Percentiles rank a stretch among this genome's conserved stretches.
Evolutionary conservation across 805 yeast species (phyloP).

Genomic region (Myxozyma melibiosi): DNA sequence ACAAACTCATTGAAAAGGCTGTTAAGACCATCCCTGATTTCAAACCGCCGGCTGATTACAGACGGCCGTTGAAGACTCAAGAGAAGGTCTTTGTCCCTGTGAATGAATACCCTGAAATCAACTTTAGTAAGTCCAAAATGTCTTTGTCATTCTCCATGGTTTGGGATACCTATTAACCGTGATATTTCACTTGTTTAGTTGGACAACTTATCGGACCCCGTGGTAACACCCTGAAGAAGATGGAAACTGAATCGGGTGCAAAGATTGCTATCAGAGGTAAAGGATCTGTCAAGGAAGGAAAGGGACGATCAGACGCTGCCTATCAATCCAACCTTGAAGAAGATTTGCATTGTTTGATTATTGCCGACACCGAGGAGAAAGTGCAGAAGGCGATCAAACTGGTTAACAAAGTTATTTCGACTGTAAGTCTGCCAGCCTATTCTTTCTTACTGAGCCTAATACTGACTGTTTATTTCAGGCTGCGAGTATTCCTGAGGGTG

Average conservation of each 20-base stretch:
- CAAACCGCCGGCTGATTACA: constrained; percentile 77
- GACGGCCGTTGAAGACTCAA: constrained; percentile 66
- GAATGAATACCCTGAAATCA: constrained; percentile 84
- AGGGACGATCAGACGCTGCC: constrained; percentile 52
- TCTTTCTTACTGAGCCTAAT: neutral
- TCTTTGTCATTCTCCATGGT: neutral
- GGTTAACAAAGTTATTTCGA: constrained; percentile 73
- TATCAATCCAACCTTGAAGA: constrained; percentile 65
- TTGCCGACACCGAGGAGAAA: constrained; percentile 78
- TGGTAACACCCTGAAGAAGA: constrained; percentile 79
- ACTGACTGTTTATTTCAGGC: constrained; percentile 47
- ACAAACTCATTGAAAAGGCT: constrained; percentile 74
- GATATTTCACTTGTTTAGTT: constrained; percentile 43
- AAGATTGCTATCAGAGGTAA: constrained; percentile 88
- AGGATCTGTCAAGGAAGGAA: constrained; percentile 95
- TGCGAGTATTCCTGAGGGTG: constrained; percentile 87
- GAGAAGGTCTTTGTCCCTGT: constrained; percentile 87
- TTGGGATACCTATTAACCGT: neutral
- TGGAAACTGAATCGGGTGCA: constrained; percentile 87
- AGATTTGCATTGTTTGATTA: constrained; percentile 84
- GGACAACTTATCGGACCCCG: constrained; percentile 93
- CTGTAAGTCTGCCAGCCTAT: constrained; percentile 35
- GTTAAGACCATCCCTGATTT: constrained; percentile 71
- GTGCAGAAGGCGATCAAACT: constrained; percentile 72
- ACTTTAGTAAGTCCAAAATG: constrained; percentile 52